These are phyloP conservation scores for Eucalyptus tenuipes DNA, from an alignment of 345 rosid species.

Conservation along the genomic window DNA sequence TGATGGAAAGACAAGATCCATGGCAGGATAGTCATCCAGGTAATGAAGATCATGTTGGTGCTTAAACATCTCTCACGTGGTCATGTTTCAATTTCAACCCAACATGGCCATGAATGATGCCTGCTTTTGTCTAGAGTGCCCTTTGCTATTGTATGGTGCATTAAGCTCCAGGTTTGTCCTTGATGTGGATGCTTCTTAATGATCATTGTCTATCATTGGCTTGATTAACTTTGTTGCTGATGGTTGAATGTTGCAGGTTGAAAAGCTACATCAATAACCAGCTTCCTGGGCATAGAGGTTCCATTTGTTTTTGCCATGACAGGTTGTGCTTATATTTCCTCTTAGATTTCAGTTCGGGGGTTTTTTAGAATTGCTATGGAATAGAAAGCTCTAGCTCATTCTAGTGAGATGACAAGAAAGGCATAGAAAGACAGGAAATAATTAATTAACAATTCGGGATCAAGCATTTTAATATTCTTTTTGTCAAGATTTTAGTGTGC, in stretches of 20 bases:
- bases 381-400: not conserved
- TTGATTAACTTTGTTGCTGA: not conserved
- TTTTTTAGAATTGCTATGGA: not conserved
- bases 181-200: not conserved
- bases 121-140: not conserved
- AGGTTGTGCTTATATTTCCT: not conserved
- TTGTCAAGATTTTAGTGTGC: not conserved
- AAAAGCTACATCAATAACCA: not conserved
- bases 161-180: not conserved
- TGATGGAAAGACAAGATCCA: conserved; percentile 6
- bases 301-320: not conserved
- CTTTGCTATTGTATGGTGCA: not conserved
- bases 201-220: not conserved
- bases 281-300: not conserved
- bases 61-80: not conserved
- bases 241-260: not conserved
- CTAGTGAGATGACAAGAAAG: not conserved
- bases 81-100: not conserved
- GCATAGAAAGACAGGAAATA: not conserved
- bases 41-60: not conserved
- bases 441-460: not conserved
- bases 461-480: not conserved
- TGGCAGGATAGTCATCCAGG: not conserved
- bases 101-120: not conserved
- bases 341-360: not conserved